Evolutionary conservation across 768 basidiomycete genomes (phyloP).

Genomic region (Amanita rimosa): DNA sequence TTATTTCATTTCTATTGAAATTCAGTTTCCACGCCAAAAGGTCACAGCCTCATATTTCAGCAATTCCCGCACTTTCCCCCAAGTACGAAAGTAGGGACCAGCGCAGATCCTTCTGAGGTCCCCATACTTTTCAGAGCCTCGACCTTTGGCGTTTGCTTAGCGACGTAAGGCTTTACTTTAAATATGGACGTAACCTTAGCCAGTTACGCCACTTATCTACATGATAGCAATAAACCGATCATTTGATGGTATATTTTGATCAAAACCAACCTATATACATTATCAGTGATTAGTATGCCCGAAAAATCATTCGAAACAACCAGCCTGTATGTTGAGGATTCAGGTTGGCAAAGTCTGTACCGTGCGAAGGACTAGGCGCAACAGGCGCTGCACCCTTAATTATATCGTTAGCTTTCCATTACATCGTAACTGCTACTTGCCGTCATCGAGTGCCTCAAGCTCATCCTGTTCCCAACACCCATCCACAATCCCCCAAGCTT

Average conservation of each 20-base stretch:
- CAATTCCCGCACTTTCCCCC: slow-evolving; percentile 59
- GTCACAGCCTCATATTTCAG: no score
- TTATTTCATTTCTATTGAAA: slow-evolving; percentile 52
- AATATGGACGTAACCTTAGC: neutral
- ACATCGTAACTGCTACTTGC: slow-evolving; percentile 22
- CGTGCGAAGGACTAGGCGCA: no score
- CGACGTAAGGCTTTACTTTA: slow-evolving; percentile 33
- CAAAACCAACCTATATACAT: slow-evolving; percentile 66
- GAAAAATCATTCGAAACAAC: neutral
- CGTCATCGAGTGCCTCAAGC: slow-evolving; percentile 51
- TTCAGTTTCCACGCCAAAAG: neutral
- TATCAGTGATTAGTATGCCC: no score
- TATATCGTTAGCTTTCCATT: neutral
- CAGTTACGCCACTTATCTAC: slow-evolving; percentile 34
- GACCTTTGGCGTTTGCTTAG: slow-evolving; percentile 37
- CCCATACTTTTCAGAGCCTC: slow-evolving; percentile 59
- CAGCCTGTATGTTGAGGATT: slow-evolving; percentile 84
- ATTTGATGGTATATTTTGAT: slow-evolving; percentile 21
- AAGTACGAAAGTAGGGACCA: slow-evolving; percentile 56
- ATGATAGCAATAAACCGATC: slow-evolving; percentile 64
- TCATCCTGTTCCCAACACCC: slow-evolving; percentile 76
- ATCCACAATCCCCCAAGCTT: slow-evolving; percentile 43
- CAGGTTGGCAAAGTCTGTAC: no score
- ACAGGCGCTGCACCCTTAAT: slow-evolving; percentile 37
- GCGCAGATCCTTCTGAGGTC: slow-evolving; percentile 50